Evolutionary conservation across 2,329 filamentous ascomycete species (phyloP), one percentile per base, ranked within the genome.

Genomic region (Phialemonium atrogriseum): DNA sequence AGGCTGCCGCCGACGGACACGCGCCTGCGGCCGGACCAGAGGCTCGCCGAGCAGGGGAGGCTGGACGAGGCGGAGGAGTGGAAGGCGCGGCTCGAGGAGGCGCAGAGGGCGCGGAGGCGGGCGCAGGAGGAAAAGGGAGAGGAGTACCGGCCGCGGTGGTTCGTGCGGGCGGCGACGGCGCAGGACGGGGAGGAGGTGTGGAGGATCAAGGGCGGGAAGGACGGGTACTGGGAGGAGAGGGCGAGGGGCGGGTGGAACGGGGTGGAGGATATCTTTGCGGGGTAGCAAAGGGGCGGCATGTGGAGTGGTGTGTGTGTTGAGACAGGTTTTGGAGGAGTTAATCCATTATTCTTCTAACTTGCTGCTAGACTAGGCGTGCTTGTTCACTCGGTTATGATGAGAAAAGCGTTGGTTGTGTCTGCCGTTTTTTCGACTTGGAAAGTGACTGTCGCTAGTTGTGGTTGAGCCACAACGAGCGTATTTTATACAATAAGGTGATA

Each of bases 171-270:
- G 7, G 65, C 69, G n/a, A 66, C 70, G 15, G 62, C 59, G 3
- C 59, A 61, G 10, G 69, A 73, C 28, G 72, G 70, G 4, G 79
- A 83, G 50, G 77, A 83, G 50, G 66, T 81, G 9, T 84, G 84
- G 84, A 72, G 77, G 47, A 56, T 94, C 41, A 91, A 80, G 62
- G 66, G 66, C 3, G 86, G 87, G 13, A 87, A 81, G 57, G 86
- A 93, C 12, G 80, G 85, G 7, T 98, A 98, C 59, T 98, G 91
- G 91, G 88, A 94, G 51, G 80, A 85, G 58, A 73, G 89, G 38
- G 70, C 66, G 3, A 73, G 63, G 41, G 79, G 79, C 2, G 64
- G 64, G 34, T 94, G 84, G 85, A 55, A 50, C 4, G 69, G 68
- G 5, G 54, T 74, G 20, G 59, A 66, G 41, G 58, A 71, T 27